phyloP scores from a whole-genome alignment of 495 filamentous ascomycete genomes.

The Aspergillus baeticus region DNA sequence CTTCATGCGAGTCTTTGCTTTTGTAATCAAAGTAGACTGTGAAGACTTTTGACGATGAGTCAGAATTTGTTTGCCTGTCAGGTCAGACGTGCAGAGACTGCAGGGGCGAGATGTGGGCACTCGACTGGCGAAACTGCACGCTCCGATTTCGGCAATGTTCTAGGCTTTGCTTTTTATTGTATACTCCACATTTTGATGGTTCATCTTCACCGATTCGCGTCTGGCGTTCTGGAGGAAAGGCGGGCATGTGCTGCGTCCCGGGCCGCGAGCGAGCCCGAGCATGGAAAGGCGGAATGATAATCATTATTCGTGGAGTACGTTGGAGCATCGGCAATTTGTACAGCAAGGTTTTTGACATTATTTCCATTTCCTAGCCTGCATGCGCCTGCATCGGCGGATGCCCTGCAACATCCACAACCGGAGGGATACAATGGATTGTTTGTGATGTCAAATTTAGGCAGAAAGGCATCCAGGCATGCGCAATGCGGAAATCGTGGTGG shows the following conservation, averaged over 20 bases:
- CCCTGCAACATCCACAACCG: too few species aligned
- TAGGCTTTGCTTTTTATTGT: not conserved
- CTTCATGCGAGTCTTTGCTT: not conserved
- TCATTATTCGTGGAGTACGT: not conserved
- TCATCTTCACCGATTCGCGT: not conserved
- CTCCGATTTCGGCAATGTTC: not conserved
- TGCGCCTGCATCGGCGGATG: too few species aligned
- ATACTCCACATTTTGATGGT: not conserved
- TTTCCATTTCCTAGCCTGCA: too few species aligned
- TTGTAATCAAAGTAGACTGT: not conserved
- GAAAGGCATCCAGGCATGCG: too few species aligned
- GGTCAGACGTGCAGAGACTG: not conserved
- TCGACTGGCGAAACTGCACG: not conserved
- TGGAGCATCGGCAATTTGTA: not conserved
- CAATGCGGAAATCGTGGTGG: too few species aligned
- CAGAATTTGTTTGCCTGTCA: not conserved
- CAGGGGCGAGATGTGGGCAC: not conserved
- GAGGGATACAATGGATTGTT: too few species aligned
- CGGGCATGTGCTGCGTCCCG: not conserved
- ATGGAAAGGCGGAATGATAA: not conserved
- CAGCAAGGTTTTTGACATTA: not conserved
- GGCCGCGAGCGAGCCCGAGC: not conserved
- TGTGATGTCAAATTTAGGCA: too few species aligned
- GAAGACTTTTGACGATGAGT: not conserved
- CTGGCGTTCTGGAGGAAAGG: not conserved